A percentile compares a stretch with the other conserved stretches of the same genome.
phyloP scores from a whole-genome alignment of 345 rosid species.

The Eucalyptus albens region DNA sequence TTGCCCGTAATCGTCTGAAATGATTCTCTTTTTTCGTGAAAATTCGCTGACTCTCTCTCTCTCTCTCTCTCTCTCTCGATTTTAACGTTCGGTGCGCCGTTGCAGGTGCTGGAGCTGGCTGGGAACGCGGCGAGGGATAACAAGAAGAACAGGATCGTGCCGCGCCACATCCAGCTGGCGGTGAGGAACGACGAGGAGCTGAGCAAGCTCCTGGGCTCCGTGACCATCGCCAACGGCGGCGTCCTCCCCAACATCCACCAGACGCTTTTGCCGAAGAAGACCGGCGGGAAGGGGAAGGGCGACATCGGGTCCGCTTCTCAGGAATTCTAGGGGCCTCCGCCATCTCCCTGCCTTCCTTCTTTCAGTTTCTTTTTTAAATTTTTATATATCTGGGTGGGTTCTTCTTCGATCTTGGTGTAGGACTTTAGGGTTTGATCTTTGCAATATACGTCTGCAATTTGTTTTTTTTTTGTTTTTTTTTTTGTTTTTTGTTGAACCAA shows the following conservation, averaged over 20 bases:
- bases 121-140: constrained; percentile 2
- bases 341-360: not conserved
- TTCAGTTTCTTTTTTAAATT: rapidly evolving
- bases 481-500: not conserved
- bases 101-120: not conserved
- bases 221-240: constrained; percentile 1
- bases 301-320: not conserved
- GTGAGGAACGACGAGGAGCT: constrained; percentile 1
- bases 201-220: not conserved
- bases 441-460: not conserved
- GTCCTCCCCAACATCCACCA: not conserved
- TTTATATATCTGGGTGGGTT: not conserved
- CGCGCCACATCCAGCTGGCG: constrained; percentile 1
- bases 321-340: not conserved
- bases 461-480: rapidly evolving
- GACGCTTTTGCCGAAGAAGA: not conserved
- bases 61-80: not conserved
- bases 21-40: not conserved
- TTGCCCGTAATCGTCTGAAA: not conserved
- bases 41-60: not conserved
- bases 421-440: not conserved
- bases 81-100: not conserved
- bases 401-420: not conserved
- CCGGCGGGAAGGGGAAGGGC: not conserved
- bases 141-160: constrained; percentile 1